Conservation (phyloP, 1,284 basidiomycete genomes). For the Heterobasidion parviporum region DNA sequence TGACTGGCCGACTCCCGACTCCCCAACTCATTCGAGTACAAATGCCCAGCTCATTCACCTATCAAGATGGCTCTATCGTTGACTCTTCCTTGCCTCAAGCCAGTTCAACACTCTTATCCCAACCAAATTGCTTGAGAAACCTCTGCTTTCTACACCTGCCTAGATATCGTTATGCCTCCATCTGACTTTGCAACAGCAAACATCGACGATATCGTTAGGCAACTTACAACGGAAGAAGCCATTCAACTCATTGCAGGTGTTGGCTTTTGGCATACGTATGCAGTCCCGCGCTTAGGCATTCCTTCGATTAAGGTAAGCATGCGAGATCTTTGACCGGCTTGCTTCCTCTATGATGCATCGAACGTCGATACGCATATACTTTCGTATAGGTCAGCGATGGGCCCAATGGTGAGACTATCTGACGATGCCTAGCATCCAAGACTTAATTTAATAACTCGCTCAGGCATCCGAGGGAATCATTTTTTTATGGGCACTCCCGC, state of each 20-base stretch:
- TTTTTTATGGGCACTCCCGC: slow-evolving; percentile 43
- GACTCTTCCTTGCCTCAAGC: too few species aligned
- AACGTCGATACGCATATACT: neutral
- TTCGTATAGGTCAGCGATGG: slow-evolving; percentile 59
- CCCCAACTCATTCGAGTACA: neutral
- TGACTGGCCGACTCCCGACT: neutral
- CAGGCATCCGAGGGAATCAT: slow-evolving; percentile 28
- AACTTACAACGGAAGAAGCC: slow-evolving; percentile 63
- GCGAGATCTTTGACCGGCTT: neutral
- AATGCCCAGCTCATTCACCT: neutral
- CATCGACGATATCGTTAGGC: slow-evolving; percentile 51
- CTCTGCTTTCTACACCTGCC: too few species aligned
- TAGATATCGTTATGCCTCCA: slow-evolving; percentile 39
- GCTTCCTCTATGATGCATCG: neutral
- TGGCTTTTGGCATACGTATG: slow-evolving; percentile 71
- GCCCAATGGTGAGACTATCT: slow-evolving; percentile 47
- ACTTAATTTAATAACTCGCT: neutral
- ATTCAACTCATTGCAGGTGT: slow-evolving; percentile 64
- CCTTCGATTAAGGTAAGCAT: slow-evolving; percentile 58
- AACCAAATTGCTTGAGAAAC: too few species aligned
- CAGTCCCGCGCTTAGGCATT: slow-evolving; percentile 54
- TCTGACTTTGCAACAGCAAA: slow-evolving; percentile 62
- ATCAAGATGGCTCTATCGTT: neutral
- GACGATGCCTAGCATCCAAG: neutral
- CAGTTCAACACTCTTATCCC: too few species aligned